Base-by-base conservation (phyloP, 495 filamentous ascomycete species). In the Amorphotheca resinae region DNA sequence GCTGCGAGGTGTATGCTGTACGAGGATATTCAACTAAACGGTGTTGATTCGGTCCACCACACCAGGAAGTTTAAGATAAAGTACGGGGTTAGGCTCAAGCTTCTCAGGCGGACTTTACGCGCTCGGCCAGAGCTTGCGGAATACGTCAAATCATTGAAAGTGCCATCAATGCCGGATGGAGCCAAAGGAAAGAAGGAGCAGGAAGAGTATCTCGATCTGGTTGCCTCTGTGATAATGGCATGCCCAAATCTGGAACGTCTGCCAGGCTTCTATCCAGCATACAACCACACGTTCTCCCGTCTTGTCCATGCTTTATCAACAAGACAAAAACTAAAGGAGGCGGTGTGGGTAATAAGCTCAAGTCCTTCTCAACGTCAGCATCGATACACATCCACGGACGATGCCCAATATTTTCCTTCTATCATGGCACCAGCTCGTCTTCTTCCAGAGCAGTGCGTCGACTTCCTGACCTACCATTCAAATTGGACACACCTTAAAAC, bases 221-320 rank as follows among this genome's bases (percentile, higher is more conserved):
- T 88, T 3, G 82, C 85, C 4, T 86, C 84, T 4, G 62, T 95
- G 21, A 74, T 94, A 22, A 87, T 87, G 79, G 75, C 79, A 4
- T 94, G 87, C 55, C 84, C 84, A 8, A 89, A 91, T 55, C 62
- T 95, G 30, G 84, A 93, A 55, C 67, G 72, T 32, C 61, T 93
- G 14, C 59, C 77, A 25, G 86, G 87, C 2, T 74, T 79, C 48
- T 76, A 82, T 53, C 71, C 79, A 6, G 65, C 73, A 6, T 87
- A 86, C 54, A 68, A 76, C 37, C 80, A 85, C 54, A 68, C 76
- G 33, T 87, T 82, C 49, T 79, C 82, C 53, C 79, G 83, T 30
- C 57, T 87, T 7, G 79, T 80, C 15, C 76, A 89, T 53, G 84
- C 87, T 1, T 60, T 95, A 33, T 85, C 85, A 1, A 87, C 84